These are phyloP conservation scores for Neonectria magnoliae DNA, from an alignment of 2,329 filamentous ascomycete genomes.

Conservation along the genomic window DNA sequence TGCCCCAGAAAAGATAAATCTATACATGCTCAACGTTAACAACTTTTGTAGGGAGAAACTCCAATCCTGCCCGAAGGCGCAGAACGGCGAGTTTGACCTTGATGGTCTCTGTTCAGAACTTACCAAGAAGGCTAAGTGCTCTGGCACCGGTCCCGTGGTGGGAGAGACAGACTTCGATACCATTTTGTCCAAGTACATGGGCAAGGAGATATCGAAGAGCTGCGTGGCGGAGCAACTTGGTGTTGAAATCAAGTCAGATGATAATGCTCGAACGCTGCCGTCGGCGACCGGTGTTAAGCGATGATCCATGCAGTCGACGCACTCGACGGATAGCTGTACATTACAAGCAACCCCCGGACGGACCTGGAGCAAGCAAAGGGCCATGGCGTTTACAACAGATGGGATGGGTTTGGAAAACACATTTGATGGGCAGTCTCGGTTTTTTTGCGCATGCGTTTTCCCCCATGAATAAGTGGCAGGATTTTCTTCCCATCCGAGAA, in stretches of 20 bases:
- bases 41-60: constrained; percentile 79
- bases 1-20: constrained; percentile 47
- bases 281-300: constrained; percentile 29
- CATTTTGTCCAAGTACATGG: constrained; percentile 74
- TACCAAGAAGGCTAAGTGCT: constrained; percentile 95
- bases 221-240: constrained; percentile 64
- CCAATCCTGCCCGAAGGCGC: constrained; percentile 86
- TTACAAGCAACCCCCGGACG: constrained; percentile 34
- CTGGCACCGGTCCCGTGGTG: constrained; percentile 88
- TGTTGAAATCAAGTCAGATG: constrained; percentile 56
- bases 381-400: constrained; percentile 43
- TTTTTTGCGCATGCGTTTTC: constrained; percentile 13
- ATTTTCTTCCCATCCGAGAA: constrained; percentile 8
- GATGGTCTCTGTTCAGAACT: constrained; percentile 93
- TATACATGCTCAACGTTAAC: constrained; percentile 50
- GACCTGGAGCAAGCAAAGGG: constrained; percentile 37
- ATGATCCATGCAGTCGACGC: constrained; percentile 10
- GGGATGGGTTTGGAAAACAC: constrained; percentile 39
- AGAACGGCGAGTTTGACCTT: constrained; percentile 91
- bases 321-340: constrained; percentile 37
- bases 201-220: constrained; percentile 51
- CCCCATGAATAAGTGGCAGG: constrained; percentile 15
- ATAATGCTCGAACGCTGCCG: constrained; percentile 32
- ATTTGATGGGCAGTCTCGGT: constrained; percentile 14
- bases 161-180: constrained; percentile 88